Evolutionary conservation across 345 rosid species (phyloP).

Genomic region (Hypericum perforatum): DNA sequence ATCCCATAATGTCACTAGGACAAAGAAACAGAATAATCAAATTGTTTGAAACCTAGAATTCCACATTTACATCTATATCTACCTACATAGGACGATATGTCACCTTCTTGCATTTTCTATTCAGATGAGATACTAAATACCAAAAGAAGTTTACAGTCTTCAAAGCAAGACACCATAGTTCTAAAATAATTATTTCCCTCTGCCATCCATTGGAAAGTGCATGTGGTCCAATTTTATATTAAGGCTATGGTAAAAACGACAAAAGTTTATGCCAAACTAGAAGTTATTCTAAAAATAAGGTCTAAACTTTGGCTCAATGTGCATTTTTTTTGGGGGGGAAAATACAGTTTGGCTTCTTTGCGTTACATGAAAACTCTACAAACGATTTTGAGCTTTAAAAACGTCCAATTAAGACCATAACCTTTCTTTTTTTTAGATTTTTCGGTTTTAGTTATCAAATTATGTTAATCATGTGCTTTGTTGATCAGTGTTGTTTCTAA

Average conservation of each 20-base stretch:
- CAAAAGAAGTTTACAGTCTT: constrained; percentile 2
- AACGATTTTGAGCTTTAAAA: no score
- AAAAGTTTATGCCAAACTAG: constrained; percentile 12
- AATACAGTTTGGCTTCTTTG: no score
- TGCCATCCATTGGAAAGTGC: constrained; percentile 1
- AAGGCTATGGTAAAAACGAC: constrained; percentile 18
- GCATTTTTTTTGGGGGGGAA: not conserved
- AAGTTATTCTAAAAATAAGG: constrained; percentile 23
- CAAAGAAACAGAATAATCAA: constrained; percentile 6
- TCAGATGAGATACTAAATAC: no score
- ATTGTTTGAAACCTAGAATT: constrained; percentile 11
- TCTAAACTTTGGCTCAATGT: constrained; percentile 2
- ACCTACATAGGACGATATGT: constrained; percentile 14
- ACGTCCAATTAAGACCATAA: no score
- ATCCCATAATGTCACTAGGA: not conserved
- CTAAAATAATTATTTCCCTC: no score
- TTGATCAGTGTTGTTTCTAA: no score
- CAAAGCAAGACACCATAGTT: constrained; percentile 1
- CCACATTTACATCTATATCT: constrained; percentile 2
- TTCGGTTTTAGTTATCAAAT: no score
- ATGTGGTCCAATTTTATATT: constrained; percentile 28
- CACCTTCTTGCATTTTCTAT: no score
- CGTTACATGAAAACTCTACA: no score
- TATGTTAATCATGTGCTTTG: no score
- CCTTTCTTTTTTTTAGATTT: no score